These are phyloP conservation scores for Aspergillus panamensis DNA, from an alignment of 495 filamentous ascomycete species.

Conservation along the genomic window DNA sequence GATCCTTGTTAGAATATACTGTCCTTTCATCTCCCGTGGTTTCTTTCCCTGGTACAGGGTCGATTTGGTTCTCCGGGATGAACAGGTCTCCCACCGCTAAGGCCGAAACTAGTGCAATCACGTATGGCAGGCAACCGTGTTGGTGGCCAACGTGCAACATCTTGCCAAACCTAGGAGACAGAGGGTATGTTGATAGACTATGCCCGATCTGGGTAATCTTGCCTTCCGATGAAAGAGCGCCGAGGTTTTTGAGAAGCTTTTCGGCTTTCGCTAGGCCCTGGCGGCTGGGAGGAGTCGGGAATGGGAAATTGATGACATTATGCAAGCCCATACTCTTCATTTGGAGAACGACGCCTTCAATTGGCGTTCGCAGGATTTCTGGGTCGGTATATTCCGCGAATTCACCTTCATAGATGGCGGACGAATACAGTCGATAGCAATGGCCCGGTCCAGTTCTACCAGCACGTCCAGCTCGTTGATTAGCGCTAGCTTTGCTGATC, in stretches of 20 bases:
- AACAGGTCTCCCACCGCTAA: slow-evolving; percentile 87
- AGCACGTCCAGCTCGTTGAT: slow-evolving; percentile 89
- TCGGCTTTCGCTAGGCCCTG: slow-evolving; percentile 80
- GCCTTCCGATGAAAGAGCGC: slow-evolving; percentile 62
- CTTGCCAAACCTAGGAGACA: slow-evolving; percentile 85
- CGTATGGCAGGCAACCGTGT: slow-evolving; percentile 78
- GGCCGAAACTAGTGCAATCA: slow-evolving; percentile 83
- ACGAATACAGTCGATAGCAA: slow-evolving; percentile 91
- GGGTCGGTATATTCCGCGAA: slow-evolving; percentile 83
- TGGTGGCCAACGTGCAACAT: slow-evolving; percentile 86
- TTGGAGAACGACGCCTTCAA: slow-evolving; percentile 88
- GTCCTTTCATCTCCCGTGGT: slow-evolving; percentile 26
- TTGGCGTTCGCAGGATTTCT: slow-evolving; percentile 87
- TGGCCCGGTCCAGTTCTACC: slow-evolving; percentile 95
- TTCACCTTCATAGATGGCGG: slow-evolving; percentile 87
- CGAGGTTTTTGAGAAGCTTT: slow-evolving; percentile 72
- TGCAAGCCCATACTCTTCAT: slow-evolving; percentile 94
- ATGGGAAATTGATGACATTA: slow-evolving; percentile 93
- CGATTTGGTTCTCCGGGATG: slow-evolving; percentile 76
- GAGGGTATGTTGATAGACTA: slow-evolving; percentile 80
- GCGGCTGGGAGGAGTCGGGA: slow-evolving; percentile 85
- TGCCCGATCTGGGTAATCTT: slow-evolving; percentile 72
- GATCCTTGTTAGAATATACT: slow-evolving; percentile 62
- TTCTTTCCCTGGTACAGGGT: slow-evolving; percentile 43
- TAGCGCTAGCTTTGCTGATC: slow-evolving; percentile 96